A percentile compares a stretch with the other conserved stretches of the same genome.
Evolutionary conservation across 2,329 filamentous ascomycete species (phyloP).

Genomic region (Phaeoacremonium minimum): DNA sequence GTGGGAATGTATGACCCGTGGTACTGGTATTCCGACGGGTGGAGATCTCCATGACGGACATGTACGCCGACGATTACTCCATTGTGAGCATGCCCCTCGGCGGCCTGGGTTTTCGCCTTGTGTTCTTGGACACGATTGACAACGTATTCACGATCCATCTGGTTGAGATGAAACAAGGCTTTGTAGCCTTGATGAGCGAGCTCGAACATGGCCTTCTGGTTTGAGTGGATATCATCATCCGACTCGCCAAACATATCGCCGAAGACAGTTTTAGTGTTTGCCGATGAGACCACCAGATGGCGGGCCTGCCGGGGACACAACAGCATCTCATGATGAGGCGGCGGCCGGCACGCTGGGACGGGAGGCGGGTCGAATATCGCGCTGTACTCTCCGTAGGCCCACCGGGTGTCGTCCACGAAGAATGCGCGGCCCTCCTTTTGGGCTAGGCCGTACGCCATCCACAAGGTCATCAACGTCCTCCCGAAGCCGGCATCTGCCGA

Average conservation of each 20-base stretch:
- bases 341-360: conserved; percentile 60
- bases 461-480: conserved; percentile 71
- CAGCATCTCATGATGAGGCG: conserved; percentile 70
- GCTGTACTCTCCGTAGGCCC: conserved; percentile 74
- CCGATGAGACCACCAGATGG: conserved; percentile 69
- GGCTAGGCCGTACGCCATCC: conserved; percentile 79
- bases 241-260: conserved; percentile 41
- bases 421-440: conserved; percentile 70
- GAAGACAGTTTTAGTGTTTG: conserved; percentile 62
- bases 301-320: conserved; percentile 74
- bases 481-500: conserved; percentile 72
- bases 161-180: conserved; percentile 65
- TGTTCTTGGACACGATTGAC: conserved; percentile 53
- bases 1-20: conserved; percentile 73
- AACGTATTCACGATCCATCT: conserved; percentile 64
- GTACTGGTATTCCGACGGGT: conserved; percentile 75
- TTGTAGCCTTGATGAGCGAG: conserved; percentile 69
- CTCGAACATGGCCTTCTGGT: conserved; percentile 59
- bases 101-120: conserved; percentile 36
- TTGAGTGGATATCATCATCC: conserved; percentile 35
- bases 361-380: conserved; percentile 69
- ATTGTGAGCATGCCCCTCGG: conserved; percentile 38
- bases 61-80: conserved; percentile 66
- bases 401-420: conserved; percentile 80
- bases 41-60: conserved; percentile 74